A percentile compares a stretch with the other conserved stretches of the same genome.
Conservation (phyloP, 2,329 filamentous ascomycete genomes). For the Penicillium concentricum region DNA sequence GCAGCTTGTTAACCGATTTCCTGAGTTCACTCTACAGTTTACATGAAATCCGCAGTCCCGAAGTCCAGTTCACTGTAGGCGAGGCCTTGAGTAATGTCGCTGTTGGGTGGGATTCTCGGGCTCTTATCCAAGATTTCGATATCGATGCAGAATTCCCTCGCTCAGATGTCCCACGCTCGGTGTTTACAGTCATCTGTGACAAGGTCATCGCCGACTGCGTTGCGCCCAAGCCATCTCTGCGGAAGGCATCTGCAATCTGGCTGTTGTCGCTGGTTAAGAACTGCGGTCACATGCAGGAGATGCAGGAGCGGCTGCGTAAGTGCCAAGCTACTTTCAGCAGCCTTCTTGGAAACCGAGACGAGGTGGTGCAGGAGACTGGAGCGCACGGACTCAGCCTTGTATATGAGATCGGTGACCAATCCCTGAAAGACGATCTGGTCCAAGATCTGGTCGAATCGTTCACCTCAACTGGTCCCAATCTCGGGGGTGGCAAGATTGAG, state of each 20-base stretch:
- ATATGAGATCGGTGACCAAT: constrained; percentile 85
- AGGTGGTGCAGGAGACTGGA: constrained; percentile 92
- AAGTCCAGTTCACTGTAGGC: constrained; percentile 86
- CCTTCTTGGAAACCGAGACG: constrained; percentile 82
- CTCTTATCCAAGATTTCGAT: constrained; percentile 72
- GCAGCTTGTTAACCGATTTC: constrained; percentile 48
- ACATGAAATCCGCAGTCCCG: constrained; percentile 79
- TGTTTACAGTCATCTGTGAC: constrained; percentile 60
- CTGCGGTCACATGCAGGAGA: constrained; percentile 72
- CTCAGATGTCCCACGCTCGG: constrained; percentile 34
- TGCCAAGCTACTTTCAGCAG: constrained; percentile 86
- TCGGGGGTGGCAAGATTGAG: constrained; percentile 73
- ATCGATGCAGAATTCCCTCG: constrained; percentile 58
- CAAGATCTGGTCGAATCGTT: constrained; percentile 87
- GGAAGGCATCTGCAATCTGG: constrained; percentile 95
- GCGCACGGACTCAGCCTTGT: constrained; percentile 88
- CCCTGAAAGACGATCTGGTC: constrained; percentile 77
- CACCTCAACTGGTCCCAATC: constrained; percentile 63
- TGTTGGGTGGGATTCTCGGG: constrained; percentile 79
- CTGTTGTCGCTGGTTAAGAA: constrained; percentile 87
- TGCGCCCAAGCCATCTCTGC: constrained; percentile 80
- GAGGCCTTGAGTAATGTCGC: constrained; percentile 79
- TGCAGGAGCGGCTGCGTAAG: constrained; percentile 72
- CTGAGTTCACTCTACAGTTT: constrained; percentile 70
- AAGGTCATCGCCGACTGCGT: constrained; percentile 76